Conservation (phyloP, 306 rosid species). For the Pyrus betulifolia region DNA sequence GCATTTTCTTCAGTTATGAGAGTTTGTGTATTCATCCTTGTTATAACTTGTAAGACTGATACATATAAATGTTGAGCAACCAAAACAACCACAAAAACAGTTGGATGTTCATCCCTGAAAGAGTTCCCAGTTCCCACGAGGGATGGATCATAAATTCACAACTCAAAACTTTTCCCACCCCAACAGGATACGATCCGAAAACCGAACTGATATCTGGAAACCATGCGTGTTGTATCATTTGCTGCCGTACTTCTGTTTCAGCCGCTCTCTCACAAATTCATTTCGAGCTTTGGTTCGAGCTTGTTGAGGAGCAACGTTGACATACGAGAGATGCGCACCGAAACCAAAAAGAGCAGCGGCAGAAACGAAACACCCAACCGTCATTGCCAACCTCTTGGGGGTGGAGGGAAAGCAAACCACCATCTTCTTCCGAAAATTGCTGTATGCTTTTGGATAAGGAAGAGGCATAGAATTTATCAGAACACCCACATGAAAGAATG, state of each 20-base stretch:
- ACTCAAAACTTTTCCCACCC: background rate
- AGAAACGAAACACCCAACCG: conserved; percentile 45
- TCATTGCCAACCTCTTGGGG: conserved; percentile 54
- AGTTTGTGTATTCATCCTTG: background rate
- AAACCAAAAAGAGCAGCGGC: conserved; percentile 46
- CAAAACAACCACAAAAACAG: background rate
- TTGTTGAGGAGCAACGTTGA: conserved; percentile 61
- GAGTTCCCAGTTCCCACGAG: background rate
- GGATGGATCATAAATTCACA: background rate
- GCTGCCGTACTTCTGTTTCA: conserved; percentile 59
- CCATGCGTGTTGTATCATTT: background rate
- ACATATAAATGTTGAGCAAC: background rate
- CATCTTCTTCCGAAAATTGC: conserved; percentile 28
- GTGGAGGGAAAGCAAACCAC: conserved; percentile 67
- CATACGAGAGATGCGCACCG: conserved; percentile 61
- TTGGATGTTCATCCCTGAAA: background rate
- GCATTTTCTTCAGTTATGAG: too few species aligned
- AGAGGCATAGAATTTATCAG: background rate
- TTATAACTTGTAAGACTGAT: background rate
- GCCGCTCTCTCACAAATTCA: conserved; percentile 40
- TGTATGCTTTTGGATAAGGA: background rate
- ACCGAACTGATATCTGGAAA: background rate
- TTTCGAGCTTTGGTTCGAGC: conserved; percentile 65
- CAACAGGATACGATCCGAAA: background rate
- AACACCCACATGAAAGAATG: background rate